Evolutionary conservation across 441 rosid species (phyloP), one percentile per base, ranked within the genome.

Genomic region (Corymbia calophylla): DNA sequence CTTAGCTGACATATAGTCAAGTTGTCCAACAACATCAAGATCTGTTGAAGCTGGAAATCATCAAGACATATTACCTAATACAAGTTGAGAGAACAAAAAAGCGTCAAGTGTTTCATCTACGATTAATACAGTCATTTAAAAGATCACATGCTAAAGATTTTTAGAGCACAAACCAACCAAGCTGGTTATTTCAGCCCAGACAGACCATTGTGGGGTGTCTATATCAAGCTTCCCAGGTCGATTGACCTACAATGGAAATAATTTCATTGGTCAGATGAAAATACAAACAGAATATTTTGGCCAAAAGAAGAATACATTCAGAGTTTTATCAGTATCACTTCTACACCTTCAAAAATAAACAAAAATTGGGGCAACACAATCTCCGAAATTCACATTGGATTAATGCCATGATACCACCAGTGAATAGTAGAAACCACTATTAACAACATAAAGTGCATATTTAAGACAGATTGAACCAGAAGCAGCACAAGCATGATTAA

Each of bases 151-250:
- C 54, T 86, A 48, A 87, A 86, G 31, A 80, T 27, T 56, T 80
- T 53, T 49, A 82, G 66, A 64, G 66, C 44, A 56, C 35, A 35
- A 60, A 87, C 87, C 29, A 55, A 98, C 99, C 98, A 98, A 92
- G 92, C 92, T 91, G 90, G 94, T 92, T 88, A 97, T 87, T 91
- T 96, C 97, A 68, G 97, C 97, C 82, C 92, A 90, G 91, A 98
- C 91, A 62, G 97, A 96, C 92, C 94, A 97, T 93, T 97, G 99
- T 60, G 99, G 98, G 89, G 94, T 91, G 93, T 96, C 96, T 86
- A 92, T 91, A 90, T 93, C 94, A 92, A 95, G 95, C 93, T 94
- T 96, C 91, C 96, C 99, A 88, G 96, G 94, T 92, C 95, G 95
- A 91, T 96, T 94, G 89, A 96, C 95, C 99, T 98, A 92, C 87